A percentile compares a stretch with the other conserved stretches of the same genome.
Conservation (phyloP, 768 basidiomycete species). For the Trametes coccinea region DNA sequence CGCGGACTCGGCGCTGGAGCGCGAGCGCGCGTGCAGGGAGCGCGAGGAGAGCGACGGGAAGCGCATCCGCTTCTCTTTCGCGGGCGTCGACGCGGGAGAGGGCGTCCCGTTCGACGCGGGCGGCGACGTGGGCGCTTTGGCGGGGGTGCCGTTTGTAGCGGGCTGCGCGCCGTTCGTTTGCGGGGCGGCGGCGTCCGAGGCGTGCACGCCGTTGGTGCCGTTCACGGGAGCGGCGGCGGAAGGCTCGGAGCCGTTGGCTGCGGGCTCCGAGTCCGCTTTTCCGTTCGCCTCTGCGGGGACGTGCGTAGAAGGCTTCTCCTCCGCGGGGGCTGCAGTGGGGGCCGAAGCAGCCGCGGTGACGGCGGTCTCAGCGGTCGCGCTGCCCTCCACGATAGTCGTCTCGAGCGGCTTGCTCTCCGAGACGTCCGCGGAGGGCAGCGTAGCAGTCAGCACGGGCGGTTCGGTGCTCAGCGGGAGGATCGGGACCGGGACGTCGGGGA, state of each 20-base stretch:
- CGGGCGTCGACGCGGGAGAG: constrained; percentile 13
- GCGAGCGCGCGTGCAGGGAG: constrained; percentile 21
- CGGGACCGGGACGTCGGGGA: constrained; percentile 25
- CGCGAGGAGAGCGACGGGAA: constrained; percentile 32
- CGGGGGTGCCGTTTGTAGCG: background rate
- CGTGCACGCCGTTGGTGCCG: constrained; percentile 7
- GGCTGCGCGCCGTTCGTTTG: too few relatives aligned
- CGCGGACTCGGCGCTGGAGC: constrained; percentile 14
- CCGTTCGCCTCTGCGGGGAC: background rate
- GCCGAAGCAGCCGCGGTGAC: background rate
- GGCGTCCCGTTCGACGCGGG: constrained; percentile 5
- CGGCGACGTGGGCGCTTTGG: background rate
- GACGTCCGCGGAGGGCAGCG: constrained; percentile 11
- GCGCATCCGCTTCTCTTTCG: constrained; percentile 28
- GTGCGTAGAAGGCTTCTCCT: too few relatives aligned
- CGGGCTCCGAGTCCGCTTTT: constrained; percentile 18
- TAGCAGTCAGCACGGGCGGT: background rate
- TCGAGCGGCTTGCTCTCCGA: constrained; percentile 22
- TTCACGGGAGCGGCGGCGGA: background rate
- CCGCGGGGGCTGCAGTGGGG: too few relatives aligned
- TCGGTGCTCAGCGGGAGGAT: constrained; percentile 22
- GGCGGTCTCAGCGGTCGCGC: constrained; percentile 10
- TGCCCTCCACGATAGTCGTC: constrained; percentile 5
- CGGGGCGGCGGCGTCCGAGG: background rate
- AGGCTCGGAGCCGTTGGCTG: constrained; percentile 11